Conservation (phyloP, 148 eudicot genomes). For the Simmondsia chinensis region DNA sequence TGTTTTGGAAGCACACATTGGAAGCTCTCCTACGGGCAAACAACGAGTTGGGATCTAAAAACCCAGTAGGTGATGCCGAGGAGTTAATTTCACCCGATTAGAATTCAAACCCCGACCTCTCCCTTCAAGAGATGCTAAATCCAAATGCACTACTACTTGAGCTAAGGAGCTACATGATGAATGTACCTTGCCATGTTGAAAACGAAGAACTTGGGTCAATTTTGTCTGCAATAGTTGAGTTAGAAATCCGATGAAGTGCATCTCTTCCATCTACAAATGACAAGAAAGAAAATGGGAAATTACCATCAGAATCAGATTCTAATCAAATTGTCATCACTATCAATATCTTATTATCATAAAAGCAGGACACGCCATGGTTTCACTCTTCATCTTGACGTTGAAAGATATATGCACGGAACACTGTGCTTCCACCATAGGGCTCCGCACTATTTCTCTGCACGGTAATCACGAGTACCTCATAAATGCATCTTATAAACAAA, state of each 20-base stretch:
- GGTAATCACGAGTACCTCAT: conserved; percentile 1
- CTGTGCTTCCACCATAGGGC: conserved; percentile 96
- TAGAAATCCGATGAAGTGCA: conserved; percentile 44
- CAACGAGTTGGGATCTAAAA: too few species aligned
- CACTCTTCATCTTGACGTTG: conserved; percentile 59
- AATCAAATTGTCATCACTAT: background rate
- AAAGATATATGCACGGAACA: conserved; percentile 86
- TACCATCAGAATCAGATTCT: background rate
- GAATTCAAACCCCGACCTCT: too few species aligned
- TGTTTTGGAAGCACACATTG: too few species aligned
- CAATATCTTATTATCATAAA: background rate
- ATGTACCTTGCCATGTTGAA: conserved; percentile 68
- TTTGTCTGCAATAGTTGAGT: conserved; percentile 70
- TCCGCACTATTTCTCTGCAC: conserved; percentile 80
- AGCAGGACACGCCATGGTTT: conserved; percentile 46
- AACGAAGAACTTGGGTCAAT: conserved; percentile 65
- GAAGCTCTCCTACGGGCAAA: too few species aligned
- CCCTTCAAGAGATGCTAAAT: too few species aligned
- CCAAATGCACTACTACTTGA: too few species aligned
- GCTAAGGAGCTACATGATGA: too few species aligned
- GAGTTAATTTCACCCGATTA: too few species aligned
- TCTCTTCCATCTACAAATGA: conserved; percentile 47
- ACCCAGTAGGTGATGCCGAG: too few species aligned
- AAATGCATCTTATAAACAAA: background rate
- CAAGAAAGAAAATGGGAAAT: background rate